Percentiles rank a stretch among this genome's conserved stretches.
Conservation (phyloP, 139 green algal genomes). For the Trebouxia sp. region DNA sequence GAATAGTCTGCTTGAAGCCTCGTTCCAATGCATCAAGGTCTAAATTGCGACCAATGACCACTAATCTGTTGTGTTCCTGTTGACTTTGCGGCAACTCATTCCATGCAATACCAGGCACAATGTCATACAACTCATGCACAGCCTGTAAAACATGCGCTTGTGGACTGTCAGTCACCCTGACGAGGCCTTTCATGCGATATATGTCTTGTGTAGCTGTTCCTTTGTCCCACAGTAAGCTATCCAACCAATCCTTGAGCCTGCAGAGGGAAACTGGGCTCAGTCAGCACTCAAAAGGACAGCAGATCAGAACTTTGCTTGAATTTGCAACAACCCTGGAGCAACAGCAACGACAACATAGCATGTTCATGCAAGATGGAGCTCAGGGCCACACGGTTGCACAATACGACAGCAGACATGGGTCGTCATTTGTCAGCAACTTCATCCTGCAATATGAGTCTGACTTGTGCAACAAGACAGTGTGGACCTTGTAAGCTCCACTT, state of each 20-base stretch:
- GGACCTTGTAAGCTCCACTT: conserved; percentile 44
- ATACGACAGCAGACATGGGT: not conserved
- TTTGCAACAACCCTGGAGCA: too few relatives aligned
- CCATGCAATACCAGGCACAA: conserved; percentile 62
- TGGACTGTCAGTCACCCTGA: conserved; percentile 55
- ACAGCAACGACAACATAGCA: too few relatives aligned
- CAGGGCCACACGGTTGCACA: not conserved
- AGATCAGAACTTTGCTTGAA: too few relatives aligned
- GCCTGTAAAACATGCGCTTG: conserved; percentile 67
- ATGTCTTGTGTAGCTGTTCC: conserved; percentile 46
- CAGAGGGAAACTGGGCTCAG: not conserved
- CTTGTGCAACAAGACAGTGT: not conserved
- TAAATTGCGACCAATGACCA: conserved; percentile 72
- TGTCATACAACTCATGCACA: conserved; percentile 84
- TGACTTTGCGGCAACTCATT: conserved; percentile 11
- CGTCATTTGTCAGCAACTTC: not conserved
- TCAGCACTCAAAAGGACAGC: not conserved
- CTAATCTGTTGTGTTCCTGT: conserved; percentile 43
- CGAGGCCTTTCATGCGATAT: conserved; percentile 79
- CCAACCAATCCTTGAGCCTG: conserved; percentile 58
- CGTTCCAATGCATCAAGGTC: conserved; percentile 32
- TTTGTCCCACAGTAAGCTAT: conserved; percentile 68
- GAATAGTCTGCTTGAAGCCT: conserved; percentile 2
- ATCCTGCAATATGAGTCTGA: not conserved
- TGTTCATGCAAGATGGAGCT: too few relatives aligned